Base-by-base conservation (phyloP, 345 rosid species). In the Turritis glabra region DNA sequence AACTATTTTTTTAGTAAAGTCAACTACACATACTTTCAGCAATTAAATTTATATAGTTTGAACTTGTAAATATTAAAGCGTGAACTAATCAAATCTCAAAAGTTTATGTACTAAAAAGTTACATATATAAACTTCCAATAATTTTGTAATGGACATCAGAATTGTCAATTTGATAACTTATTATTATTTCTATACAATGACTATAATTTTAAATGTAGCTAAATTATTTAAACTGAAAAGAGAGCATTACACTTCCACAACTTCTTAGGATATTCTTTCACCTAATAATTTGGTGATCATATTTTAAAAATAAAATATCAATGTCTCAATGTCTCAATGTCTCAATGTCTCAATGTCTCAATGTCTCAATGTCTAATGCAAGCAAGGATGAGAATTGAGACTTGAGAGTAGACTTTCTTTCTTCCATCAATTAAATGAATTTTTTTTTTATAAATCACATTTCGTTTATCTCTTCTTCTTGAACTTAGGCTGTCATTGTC, bases 161-260 rank as follows among this genome's bases (percentile, higher is more conserved):
- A 55, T 32, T 64, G 56, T 53, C 19, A 37, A 15, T 41, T 73
- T 10, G 7, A 54, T 37, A 7, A 21, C 3, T 41, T 48, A 11
- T 18, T 67, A 19, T 1, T 47, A 3, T 21, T 33, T 50, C 9
- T 12, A 33, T 21, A 41, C 27, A 15, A 11, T 27, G 67, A 38
- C 26, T 40, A 51, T 50, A 43, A 61, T 61, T 76, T 59, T 23
- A 37, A 23, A 43, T 54, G 51, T 41, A 68, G 7, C 23, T 44
- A 61, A 40, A 75, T 52, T 61, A 62, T 53, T 40, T 53, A 52
- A 32, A 32, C 3, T 6, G 13, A 22, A 41, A 32, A 41, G 9
- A 52, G 75, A 69, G 71, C 80, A 76, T 69, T 62, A 76, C 75
- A 76, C 64, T 61, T 53, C 79, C 75, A 53, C 80, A 76, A 62